Evolutionary conservation across 768 basidiomycete genomes (phyloP).

Genomic region (Clitopilus hobsonii): DNA sequence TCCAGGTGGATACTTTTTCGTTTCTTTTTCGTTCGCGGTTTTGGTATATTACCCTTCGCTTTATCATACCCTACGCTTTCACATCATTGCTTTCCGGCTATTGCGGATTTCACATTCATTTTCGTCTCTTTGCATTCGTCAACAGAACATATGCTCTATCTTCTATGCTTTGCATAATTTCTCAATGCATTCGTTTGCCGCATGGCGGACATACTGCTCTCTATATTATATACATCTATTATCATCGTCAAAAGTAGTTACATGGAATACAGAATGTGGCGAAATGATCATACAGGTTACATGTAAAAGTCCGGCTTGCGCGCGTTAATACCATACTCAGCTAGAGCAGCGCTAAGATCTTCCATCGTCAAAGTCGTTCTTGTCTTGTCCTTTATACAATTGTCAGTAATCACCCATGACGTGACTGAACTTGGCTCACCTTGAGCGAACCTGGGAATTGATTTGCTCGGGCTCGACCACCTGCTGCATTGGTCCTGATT

Average conservation of each 20-base stretch:
- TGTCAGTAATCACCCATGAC: slow-evolving; percentile 1
- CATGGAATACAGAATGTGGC: not conserved
- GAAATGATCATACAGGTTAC: slow-evolving; percentile 25
- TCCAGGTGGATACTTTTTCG: not conserved
- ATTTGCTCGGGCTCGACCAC: slow-evolving; percentile 64
- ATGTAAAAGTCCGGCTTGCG: slow-evolving; percentile 94
- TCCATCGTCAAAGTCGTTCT: slow-evolving; percentile 97
- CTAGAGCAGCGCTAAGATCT: slow-evolving; percentile 85
- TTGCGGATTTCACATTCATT: not conserved
- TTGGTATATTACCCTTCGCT: not conserved
- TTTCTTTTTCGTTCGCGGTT: not conserved
- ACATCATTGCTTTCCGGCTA: not conserved
- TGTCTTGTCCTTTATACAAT: slow-evolving; percentile 66
- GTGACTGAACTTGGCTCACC: slow-evolving; percentile 32
- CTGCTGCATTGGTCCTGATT: slow-evolving; percentile 83
- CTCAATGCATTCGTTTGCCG: not conserved
- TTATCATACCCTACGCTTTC: not conserved
- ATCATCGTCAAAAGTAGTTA: not conserved
- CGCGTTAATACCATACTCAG: slow-evolving; percentile 94
- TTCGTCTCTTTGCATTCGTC: not conserved
- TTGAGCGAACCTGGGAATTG: slow-evolving; percentile 56
- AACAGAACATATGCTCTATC: not conserved
- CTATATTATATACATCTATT: not conserved
- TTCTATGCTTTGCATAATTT: not conserved
- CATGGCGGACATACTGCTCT: not conserved